Base-by-base conservation (phyloP, 139 green algal species). In the Chlorella sp. region DNA sequence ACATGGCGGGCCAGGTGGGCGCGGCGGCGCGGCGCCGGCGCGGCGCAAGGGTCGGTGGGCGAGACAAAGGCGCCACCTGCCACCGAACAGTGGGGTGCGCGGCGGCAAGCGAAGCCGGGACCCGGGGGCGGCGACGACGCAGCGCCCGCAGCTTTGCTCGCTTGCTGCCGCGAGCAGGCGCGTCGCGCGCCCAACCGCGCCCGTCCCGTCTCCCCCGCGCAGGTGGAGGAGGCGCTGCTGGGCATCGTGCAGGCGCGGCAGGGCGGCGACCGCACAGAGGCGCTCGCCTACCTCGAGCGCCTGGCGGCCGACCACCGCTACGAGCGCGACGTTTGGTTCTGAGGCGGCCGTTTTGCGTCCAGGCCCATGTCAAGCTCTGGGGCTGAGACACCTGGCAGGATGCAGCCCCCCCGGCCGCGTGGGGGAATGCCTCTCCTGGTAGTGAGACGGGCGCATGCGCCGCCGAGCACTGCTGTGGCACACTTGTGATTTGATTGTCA, bases 281-380 rank as follows among this genome's bases (percentile, higher is more conserved):
- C 88, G 3, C 21, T 60, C 50, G 71, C 46, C 1, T 94, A 93
- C 73, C 80, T 97, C 68, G 53, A 90, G 23, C 2, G 23, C 8
- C 67, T 97, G 61, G 59, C 76, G 1, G 61, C 69, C 11, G 27
- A 60, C 1, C 79, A 86, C n/a, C 78, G 91, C 25, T 97, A 96
- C 71, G 82, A 97, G 82, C 82, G 88, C 9, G 92, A 97, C 53
- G 90, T 97, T 8, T 97, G 92, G 92, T 91, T 91, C 60, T 92
- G 62, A 79, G 31, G 56, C 17, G 48, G 48, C 58, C 23, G 58
- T 65, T 29, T 65, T n/a, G n/a, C n/a, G n/a, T n/a, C n/a, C n/a
- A n/a, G n/a, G n/a, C n/a, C n/a, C n/a, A n/a, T n/a, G n/a, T n/a
- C n/a, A n/a, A n/a, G n/a, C n/a, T n/a, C n/a, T n/a, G n/a, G n/a